Conservation (phyloP, 2,329 filamentous ascomycete species). For the Chrysosporium queenslandicum region DNA sequence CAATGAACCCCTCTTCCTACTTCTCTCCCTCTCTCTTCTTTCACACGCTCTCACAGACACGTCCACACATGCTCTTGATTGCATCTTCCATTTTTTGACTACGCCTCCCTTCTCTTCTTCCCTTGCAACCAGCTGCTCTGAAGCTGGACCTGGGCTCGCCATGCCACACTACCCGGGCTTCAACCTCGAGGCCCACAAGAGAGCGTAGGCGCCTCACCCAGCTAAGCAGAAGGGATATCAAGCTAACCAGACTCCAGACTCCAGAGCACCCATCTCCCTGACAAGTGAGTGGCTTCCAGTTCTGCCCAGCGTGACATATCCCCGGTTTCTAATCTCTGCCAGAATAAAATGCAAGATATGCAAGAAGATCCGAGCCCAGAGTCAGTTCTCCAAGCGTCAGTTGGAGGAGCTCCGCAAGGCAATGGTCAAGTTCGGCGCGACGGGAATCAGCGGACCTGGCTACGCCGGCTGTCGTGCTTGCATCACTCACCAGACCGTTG, state of each 20-base stretch:
- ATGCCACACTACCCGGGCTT: constrained; percentile 21
- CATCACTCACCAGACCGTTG: constrained; percentile 34
- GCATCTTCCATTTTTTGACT: too few species aligned
- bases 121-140: neutral
- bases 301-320: neutral
- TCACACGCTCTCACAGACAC: too few species aligned
- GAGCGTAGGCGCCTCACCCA: constrained; percentile 17
- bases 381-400: constrained; percentile 41
- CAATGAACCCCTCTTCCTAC: too few species aligned
- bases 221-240: neutral
- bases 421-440: constrained; percentile 17
- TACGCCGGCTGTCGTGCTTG: constrained; percentile 39
- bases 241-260: constrained; percentile 20
- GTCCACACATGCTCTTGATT: too few species aligned
- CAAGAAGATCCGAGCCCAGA: constrained; percentile 30
- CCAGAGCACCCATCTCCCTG: constrained; percentile 23
- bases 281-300: constrained; percentile 23
- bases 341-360: constrained; percentile 41
- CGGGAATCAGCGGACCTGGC: constrained; percentile 16
- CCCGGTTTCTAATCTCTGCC: neutral
- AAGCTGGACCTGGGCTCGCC: too few species aligned
- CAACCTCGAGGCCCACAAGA: constrained; percentile 21
- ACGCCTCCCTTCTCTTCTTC: neutral
- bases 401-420: constrained; percentile 28
- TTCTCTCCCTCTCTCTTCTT: too few species aligned